Evolutionary conservation across 768 basidiomycete species (phyloP).

Genomic region (Phanerochaete sordida): DNA sequence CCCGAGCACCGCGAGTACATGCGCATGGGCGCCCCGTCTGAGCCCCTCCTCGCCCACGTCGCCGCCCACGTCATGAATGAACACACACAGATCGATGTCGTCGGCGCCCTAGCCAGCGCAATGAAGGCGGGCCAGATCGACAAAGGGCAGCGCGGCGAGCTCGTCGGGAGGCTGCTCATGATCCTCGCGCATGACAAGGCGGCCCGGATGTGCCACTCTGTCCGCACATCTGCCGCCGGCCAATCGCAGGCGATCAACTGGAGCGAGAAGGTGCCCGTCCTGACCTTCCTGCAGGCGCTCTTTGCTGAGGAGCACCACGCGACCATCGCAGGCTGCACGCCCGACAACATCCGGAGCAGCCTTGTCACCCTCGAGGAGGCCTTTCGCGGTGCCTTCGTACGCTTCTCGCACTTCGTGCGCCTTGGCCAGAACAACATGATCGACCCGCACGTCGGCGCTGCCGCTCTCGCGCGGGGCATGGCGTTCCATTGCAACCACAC

Average conservation of each 20-base stretch:
- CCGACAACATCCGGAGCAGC: neutral
- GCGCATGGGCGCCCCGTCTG: constrained; percentile 29
- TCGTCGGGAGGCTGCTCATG: constrained; percentile 25
- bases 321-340: neutral
- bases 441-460: neutral
- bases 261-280: constrained; percentile 14
- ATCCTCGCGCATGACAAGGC: constrained; percentile 22
- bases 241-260: too few relatives aligned
- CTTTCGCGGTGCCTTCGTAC: neutral
- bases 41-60: constrained; percentile 32
- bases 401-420: neutral
- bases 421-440: neutral
- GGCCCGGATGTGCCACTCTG: constrained; percentile 1
- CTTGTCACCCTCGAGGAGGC: neutral
- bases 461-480: neutral
- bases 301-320: constrained; percentile 12
- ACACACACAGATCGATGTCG: neutral
- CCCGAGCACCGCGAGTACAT: constrained; percentile 23
- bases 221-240: neutral
- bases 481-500: neutral
- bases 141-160: constrained; percentile 21
- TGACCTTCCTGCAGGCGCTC: constrained; percentile 20
- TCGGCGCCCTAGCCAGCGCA: constrained; percentile 2
- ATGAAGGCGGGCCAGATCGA: constrained; percentile 11
- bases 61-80: constrained; percentile 11